phyloP scores from a whole-genome alignment of 176 grass and related monocot species.

The Juncus inflexus region DNA sequence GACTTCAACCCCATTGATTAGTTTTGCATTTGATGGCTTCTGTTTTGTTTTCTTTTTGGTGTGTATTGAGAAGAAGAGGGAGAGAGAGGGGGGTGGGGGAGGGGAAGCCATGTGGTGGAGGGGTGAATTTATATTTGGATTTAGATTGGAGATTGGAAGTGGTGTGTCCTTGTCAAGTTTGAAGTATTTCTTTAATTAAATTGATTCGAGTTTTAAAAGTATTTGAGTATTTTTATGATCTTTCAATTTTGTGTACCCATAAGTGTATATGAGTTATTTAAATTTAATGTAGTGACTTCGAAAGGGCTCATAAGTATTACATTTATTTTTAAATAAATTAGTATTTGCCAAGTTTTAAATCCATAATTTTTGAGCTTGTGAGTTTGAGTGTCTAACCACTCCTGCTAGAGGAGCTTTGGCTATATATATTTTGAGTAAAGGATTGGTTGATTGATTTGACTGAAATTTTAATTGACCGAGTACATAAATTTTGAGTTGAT shows the following conservation, averaged over 20 bases:
- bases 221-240: background rate
- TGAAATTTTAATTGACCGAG: no score
- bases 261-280: background rate
- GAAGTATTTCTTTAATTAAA: conserved; percentile 4
- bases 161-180: conserved; percentile 16
- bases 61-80: background rate
- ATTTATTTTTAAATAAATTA: no score
- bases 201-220: background rate
- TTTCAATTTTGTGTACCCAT: background rate
- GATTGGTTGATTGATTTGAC: no score
- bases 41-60: background rate
- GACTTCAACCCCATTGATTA: conserved; percentile 62
- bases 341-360: no score
- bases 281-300: no score
- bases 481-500: no score
- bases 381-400: no score
- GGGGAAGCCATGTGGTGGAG: conserved; percentile 12
- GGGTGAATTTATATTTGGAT: conserved; percentile 31
- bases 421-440: no score
- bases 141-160: background rate
- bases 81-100: background rate
- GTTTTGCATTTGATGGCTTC: background rate
- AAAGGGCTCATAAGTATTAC: no score
- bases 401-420: no score
- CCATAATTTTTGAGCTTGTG: no score